Evolutionary conservation across 371 early-diverging fungal species (phyloP), one percentile per base, ranked within the genome.

Genomic region (Smittium mucronatum): DNA sequence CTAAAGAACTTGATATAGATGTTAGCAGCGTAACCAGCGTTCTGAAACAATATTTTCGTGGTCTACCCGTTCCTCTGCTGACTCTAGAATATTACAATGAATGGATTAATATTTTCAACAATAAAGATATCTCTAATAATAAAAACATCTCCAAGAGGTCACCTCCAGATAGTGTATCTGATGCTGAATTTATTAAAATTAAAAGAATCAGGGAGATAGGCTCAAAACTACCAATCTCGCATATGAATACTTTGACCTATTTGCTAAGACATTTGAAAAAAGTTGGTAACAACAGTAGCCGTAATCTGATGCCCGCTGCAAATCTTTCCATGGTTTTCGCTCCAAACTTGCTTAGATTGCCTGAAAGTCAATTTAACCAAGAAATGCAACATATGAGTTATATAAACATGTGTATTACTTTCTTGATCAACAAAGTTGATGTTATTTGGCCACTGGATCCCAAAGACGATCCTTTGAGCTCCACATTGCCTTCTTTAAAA

Each of bases 311-410:
- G 96, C 86, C 85, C 17, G 76, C 93, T 30, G 88, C 89, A 72
- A 95, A 94, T 64, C 72, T 95, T 33, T 90, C 92, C 2, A 93
- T 94, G 0, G 93, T 95, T 57, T 93, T 95, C 85, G 96, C 94
- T 0, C 96, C 95, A 0, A 93, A 91, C 5, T 76, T 95, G n/a
- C 80, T 95, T 77, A 84, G 89, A 1, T 83, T 87, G 69, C 79
- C 78, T 21, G 82, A 71, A 47, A 64, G 57, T 36, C 75, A 88
- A 63, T 81, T 87, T 26, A 80, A 78, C 28, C 74, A 80, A 26
- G 94, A 94, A 70, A 79, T 94, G 67, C 75, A 85, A 32, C 91
- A 93, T 63, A 91, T 92, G 88, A 83, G 84, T 2, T 76, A 81
- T 33, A 93, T 91, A 75, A 91, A 89, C 74, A 76, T 81, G 58